Evolutionary conservation across 306 rosid species (phyloP), one percentile per base, ranked within the genome.

Genomic region (Glycyrrhiza uralensis): DNA sequence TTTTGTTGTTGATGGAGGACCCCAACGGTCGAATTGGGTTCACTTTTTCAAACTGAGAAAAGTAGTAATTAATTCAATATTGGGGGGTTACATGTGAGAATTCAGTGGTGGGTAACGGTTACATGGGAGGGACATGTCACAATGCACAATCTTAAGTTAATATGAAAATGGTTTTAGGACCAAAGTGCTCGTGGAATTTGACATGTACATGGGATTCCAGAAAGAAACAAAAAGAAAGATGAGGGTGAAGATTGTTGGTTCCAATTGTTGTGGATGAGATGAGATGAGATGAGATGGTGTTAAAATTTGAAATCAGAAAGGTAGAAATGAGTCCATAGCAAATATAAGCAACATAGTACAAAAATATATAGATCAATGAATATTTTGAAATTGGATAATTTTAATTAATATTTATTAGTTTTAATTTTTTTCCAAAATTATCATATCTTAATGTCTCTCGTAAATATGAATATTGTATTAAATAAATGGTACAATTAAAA

Each of bases 11-110:
- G 77, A 42, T 15, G 80, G 75, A 44, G 72, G 70, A 49, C 69
- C 18, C 63, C 60, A 88, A 91, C 92, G 97, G 92, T 91, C 89
- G 66, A 75, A 74, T 81, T 74, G 17, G 39, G 24, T 47, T 30
- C 18, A 49, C 14, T 67, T 28, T 70, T 79, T 51, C 30, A 76
- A 75, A 33, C 33, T 0, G 15, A 23, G 15, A 23, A 69, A 60
- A 13, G 6, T 4, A 36, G 23, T 7, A 11, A 5, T 51, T 63
- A 14, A 17, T 75, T 83, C 47, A 57, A 82, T 60, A 63, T 44
- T 56, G 20, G 15, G 4, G 7, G 17, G 6, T 71, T 80, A 47
- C 74, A 80, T 69, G 52, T 69, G 2, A 41, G 61, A 60, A 72
- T 65, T 44, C 30, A 77, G 1, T n/a, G 11, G 7, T 3, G 39